These are phyloP conservation scores for Solanum dulcamara DNA, from an alignment of 257 asterid genomes.

Conservation along the genomic window DNA sequence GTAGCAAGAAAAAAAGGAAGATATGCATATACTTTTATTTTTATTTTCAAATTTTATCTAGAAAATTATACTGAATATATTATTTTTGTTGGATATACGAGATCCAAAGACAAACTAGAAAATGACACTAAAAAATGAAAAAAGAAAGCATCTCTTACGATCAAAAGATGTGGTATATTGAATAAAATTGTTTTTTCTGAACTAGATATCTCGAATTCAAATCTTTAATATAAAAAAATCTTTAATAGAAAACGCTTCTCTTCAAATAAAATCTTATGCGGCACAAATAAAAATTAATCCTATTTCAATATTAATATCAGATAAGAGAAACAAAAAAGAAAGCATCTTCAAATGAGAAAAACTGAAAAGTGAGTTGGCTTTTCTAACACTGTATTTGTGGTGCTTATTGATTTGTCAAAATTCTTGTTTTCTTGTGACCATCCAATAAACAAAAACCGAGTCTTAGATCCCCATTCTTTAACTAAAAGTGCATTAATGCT, in stretches of 20 bases:
- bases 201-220: too few relatives aligned
- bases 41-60: rapidly evolving
- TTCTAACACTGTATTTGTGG: not conserved
- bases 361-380: not conserved
- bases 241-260: too few relatives aligned
- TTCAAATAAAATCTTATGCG: too few relatives aligned
- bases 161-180: too few relatives aligned
- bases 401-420: not conserved
- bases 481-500: not conserved
- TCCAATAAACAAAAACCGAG: not conserved
- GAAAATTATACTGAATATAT: not conserved
- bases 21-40: too few relatives aligned
- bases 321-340: not conserved
- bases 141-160: too few relatives aligned
- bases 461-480: not conserved
- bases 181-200: too few relatives aligned
- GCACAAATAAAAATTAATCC: too few relatives aligned
- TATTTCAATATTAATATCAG: too few relatives aligned
- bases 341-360: not conserved
- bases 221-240: too few relatives aligned
- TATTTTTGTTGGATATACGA: too few relatives aligned
- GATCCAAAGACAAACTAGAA: not conserved
- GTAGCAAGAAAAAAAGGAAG: too few relatives aligned
- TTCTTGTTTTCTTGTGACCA: not conserved
- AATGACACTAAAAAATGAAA: not conserved